Evolutionary conservation across 75 land plant genomes (phyloP), one percentile per base, ranked within the genome.

Genomic region (Ceratopteris richardii): DNA sequence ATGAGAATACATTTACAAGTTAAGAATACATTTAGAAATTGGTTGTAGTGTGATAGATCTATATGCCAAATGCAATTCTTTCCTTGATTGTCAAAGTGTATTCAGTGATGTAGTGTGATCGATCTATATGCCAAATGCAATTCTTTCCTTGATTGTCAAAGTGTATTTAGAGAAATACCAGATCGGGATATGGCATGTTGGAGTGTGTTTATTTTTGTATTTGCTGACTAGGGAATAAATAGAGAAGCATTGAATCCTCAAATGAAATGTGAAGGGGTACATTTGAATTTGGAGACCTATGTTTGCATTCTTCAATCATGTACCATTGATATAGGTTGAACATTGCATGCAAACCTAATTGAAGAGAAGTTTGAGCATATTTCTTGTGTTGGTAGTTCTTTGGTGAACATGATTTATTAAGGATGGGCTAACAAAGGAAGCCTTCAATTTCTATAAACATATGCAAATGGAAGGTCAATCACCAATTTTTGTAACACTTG

Each of bases 391-490:
- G 17, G 50, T 17, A 46, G 50, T 46, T 5, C 50, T 2, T 23
- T 78, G 29, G 80, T 78, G 7, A 70, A 70, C 41, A 67, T 77
- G n/a, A 73, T 37, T 66, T 77, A 40, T 57, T 42, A 26, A 76
- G 60, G 64, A 67, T 76, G 52, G 65, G 62, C 16, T 65, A 57
- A 27, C 39, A 26, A 24, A 71, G 66, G 2, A 26, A 76, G 39
- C 64, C 9, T 39, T 24, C 28, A 44, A 65, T 60, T 40, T 39
- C 60, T 60, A 2, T 76, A 0, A 4, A 11, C 24, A 37, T 72
- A 6, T 80, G 54, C 50, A 61, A 51, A 31, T 0, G 40, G 47
- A 81, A 71, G 83, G n/a, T 16, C 14, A 51, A 42, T 1, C 56
- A 42, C 11, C 71, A 71, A 11, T 42, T 68, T n/a, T 29, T 44